Evolutionary conservation across 2,329 filamentous ascomycete species (phyloP), one percentile per base, ranked within the genome.

Genomic region (Pseudogymnoascus sp.): DNA sequence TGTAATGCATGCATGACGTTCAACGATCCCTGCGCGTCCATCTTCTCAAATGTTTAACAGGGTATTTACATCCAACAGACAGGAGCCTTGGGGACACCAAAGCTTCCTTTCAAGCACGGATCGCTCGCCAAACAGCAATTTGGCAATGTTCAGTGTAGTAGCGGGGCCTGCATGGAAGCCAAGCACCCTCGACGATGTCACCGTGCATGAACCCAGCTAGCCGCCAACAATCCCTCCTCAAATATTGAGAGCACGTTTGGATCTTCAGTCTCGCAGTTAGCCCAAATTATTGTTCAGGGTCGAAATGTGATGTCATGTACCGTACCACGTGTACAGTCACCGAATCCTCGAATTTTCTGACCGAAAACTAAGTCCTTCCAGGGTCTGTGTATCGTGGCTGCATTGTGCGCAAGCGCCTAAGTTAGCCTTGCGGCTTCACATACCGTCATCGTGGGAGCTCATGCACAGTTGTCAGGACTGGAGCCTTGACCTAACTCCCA

Each of bases 241-340:
- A 55, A 55, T 55, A 55, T 12, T 17, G 9, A 17, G 44, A 55
- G 48, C 48, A 55, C 48, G 27, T 55, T 33, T 55, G 21, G 27
- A 55, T 55, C 27, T 55, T 33, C 29, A n/a, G 48, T 21, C 48
- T 31, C 48, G n/a, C 48, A 33, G 27, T 17, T 15, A 55, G n/a
- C n/a, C 27, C n/a, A 55, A 33, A 55, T 15, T 33, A 33, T 55
- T 33, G 5, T 55, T 55, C n/a, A 5, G 29, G 6, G 27, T 55
- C 7, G 29, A 55, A 31, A 55, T 55, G 48, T 55, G 48, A 55
- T 55, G 48, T 55, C 48, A 55, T 55, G n/a, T 55, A 17, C 42
- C 27, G 29, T 33, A 55, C 48, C 48, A 55, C 48, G 48, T 55
- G 48, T 55, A 55, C 48, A 55, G 9, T 31, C 21, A n/a, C 48